Evolutionary conservation across 2,329 filamentous ascomycete genomes (phyloP).

Genomic region (Aspergillus luchuensis): DNA sequence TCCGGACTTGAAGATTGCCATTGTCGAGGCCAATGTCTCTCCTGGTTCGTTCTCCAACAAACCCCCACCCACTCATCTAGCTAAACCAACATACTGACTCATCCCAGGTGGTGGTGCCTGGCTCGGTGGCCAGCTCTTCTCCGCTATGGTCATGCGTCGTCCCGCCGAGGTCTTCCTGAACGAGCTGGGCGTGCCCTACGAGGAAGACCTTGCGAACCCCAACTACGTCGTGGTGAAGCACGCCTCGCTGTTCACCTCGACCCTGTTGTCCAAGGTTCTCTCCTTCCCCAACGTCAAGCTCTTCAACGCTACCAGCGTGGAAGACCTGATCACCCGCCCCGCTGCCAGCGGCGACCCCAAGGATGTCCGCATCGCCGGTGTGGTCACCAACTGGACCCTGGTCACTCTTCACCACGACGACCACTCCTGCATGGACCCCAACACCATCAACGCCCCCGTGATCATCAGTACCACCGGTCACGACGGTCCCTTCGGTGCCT

Average conservation of each 20-base stretch:
- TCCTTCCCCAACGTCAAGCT: slow-evolving; percentile 89
- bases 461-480: slow-evolving; percentile 90
- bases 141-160: slow-evolving; percentile 93
- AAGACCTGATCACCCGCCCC: slow-evolving; percentile 85
- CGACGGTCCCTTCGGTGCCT: slow-evolving; percentile 87
- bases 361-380: slow-evolving; percentile 74
- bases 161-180: slow-evolving; percentile 81
- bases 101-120: slow-evolving; percentile 75
- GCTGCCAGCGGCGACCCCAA: slow-evolving; percentile 50
- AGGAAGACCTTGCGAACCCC: slow-evolving; percentile 84
- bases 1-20: slow-evolving; percentile 87
- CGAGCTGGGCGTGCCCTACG: slow-evolving; percentile 80
- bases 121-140: slow-evolving; percentile 93
- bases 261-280: slow-evolving; percentile 79
- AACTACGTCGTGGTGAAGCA: slow-evolving; percentile 92
- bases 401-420: slow-evolving; percentile 85
- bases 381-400: slow-evolving; percentile 95
- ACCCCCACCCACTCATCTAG: background rate
- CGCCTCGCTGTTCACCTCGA: slow-evolving; percentile 88
- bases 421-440: slow-evolving; percentile 95
- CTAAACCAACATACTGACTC: slow-evolving; percentile 2
- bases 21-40: slow-evolving; percentile 84
- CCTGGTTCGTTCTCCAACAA: slow-evolving; percentile 53
- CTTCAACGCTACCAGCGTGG: slow-evolving; percentile 91
- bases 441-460: slow-evolving; percentile 90